Evolutionary conservation across 192 early-diverging fungal species (phyloP).

Genomic region (Pilaira anomala): DNA sequence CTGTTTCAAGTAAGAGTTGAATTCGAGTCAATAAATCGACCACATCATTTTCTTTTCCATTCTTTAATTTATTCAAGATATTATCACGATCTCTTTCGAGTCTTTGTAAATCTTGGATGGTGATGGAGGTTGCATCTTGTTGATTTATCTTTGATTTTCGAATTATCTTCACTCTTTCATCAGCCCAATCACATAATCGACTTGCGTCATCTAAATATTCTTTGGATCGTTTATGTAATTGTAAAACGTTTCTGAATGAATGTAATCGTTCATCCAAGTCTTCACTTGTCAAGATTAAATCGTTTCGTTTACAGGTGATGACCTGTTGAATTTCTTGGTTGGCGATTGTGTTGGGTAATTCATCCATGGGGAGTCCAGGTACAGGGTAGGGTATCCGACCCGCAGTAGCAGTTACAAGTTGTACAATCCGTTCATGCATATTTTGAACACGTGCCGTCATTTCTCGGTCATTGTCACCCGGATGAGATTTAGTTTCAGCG

Average conservation of each 20-base stretch:
- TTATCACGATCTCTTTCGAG: constrained; percentile 11
- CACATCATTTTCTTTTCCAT: constrained; percentile 16
- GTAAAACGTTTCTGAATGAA: constrained; percentile 17
- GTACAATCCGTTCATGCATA: constrained; percentile 16
- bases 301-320: constrained; percentile 6
- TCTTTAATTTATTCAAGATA: neutral
- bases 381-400: constrained; percentile 21
- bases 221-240: constrained; percentile 18
- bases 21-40: constrained; percentile 16
- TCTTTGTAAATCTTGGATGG: constrained; percentile 14
- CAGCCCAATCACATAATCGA: constrained; percentile 10
- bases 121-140: neutral
- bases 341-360: constrained; percentile 10
- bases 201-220: constrained; percentile 13
- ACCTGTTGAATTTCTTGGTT: constrained; percentile 19
- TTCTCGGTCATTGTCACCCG: constrained; percentile 18
- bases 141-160: constrained; percentile 6
- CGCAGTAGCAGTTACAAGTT: constrained; percentile 14
- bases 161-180: neutral
- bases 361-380: constrained; percentile 7
- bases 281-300: constrained; percentile 12
- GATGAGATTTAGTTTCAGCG: constrained; percentile 9
- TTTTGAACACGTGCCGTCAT: constrained; percentile 10
- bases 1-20: constrained; percentile 16
- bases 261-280: constrained; percentile 2